These are phyloP conservation scores for Chaetomium sp. DNA, from an alignment of 2,329 filamentous ascomycete species.

Conservation along the genomic window DNA sequence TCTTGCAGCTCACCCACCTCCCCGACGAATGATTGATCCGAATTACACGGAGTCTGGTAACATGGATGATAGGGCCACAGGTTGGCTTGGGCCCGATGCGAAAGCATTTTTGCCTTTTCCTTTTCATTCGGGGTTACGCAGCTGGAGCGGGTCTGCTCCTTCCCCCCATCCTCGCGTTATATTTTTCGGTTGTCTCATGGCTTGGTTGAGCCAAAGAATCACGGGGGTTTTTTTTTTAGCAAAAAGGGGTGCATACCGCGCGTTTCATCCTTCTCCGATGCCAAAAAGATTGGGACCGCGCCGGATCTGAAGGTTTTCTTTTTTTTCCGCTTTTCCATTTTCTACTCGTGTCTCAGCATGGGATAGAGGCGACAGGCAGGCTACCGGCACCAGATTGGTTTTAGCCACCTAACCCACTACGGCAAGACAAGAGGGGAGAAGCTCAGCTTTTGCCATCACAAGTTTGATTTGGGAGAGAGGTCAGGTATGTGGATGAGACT, in stretches of 20 bases:
- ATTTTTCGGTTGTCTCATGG: not conserved
- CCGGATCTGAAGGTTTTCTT: too few relatives aligned
- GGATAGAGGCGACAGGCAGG: not conserved
- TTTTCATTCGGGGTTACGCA: slow-evolving; percentile 6
- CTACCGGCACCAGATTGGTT: slow-evolving; percentile 9
- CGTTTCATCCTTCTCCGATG: too few relatives aligned
- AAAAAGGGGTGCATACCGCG: not conserved
- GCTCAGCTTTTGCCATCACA: not conserved
- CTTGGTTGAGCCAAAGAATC: not conserved
- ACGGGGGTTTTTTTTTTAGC: not conserved
- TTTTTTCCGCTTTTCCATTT: not conserved
- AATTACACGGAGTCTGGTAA: not conserved
- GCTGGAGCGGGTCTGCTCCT: slow-evolving; percentile 4
- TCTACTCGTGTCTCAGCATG: not conserved
- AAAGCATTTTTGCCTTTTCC: not conserved
- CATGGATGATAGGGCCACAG: slow-evolving; percentile 17
- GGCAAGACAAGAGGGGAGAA: not conserved
- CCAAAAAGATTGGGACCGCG: too few relatives aligned
- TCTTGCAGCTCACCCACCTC: slow-evolving; percentile 33
- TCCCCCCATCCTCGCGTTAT: not conserved
- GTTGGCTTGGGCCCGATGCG: slow-evolving; percentile 5
- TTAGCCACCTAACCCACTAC: not conserved
- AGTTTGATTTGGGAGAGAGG: too few relatives aligned
- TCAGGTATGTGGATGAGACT: too few relatives aligned
- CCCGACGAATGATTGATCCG: slow-evolving; percentile 31